Percentiles rank a stretch among this genome's conserved stretches.
These are phyloP conservation scores for Hyparrhenia diplandra DNA, from an alignment of 176 grass and related monocot genomes.

Conservation along the genomic window DNA sequence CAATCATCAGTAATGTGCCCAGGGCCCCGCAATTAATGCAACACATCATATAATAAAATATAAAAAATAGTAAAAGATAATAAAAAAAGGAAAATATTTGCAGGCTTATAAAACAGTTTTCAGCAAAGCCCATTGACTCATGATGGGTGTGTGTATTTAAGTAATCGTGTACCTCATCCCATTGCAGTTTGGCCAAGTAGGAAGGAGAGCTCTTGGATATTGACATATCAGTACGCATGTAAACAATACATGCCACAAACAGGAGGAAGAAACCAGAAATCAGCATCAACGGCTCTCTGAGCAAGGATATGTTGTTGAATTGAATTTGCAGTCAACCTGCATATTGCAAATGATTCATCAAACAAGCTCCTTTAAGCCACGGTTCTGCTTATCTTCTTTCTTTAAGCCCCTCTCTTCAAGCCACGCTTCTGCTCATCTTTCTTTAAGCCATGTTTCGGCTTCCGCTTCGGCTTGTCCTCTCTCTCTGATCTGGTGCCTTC, in stretches of 20 bases:
- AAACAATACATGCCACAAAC: slow-evolving; percentile 74
- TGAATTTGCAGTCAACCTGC: slow-evolving; percentile 93
- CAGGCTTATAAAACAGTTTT: background rate
- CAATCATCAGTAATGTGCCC: background rate
- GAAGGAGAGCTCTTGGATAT: slow-evolving; percentile 93
- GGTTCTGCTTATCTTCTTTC: no score
- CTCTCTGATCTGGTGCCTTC: no score
- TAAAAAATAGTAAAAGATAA: background rate
- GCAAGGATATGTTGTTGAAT: slow-evolving; percentile 70
- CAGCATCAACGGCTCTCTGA: slow-evolving; percentile 81
- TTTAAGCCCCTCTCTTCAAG: no score
- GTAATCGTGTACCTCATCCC: slow-evolving; percentile 70
- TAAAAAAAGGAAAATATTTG: background rate
- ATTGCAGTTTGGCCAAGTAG: slow-evolving; percentile 87
- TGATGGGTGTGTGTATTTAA: background rate
- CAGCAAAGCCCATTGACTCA: background rate
- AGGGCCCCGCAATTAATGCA: background rate
- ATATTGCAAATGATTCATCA: slow-evolving; percentile 31
- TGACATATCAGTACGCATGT: slow-evolving; percentile 88
- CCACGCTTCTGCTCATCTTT: no score
- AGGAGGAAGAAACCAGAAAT: no score
- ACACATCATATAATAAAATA: background rate
- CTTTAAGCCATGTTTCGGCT: no score
- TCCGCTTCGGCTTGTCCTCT: no score
- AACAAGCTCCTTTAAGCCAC: no score